phyloP scores from a whole-genome alignment of 441 rosid genomes.

The Corymbia citriodora region DNA sequence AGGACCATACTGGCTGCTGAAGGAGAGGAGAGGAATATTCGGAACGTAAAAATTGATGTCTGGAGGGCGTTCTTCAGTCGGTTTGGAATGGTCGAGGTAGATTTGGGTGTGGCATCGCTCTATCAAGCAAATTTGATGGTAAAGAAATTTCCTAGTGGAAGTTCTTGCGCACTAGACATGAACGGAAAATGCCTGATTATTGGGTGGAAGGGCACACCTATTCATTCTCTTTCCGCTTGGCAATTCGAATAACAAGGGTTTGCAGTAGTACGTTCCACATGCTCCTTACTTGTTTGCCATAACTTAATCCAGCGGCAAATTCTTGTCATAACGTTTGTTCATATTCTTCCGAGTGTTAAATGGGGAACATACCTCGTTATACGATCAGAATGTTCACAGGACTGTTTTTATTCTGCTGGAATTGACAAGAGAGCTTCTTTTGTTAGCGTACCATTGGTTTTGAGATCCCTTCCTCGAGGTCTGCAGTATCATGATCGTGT shows the following conservation, averaged over 20 bases:
- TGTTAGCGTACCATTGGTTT: fast-evolving
- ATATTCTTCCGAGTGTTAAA: background rate
- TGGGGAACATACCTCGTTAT: background rate
- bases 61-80: conserved; percentile 20
- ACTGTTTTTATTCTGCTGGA: background rate
- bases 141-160: conserved; percentile 11
- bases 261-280: fast-evolving
- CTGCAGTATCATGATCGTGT: fast-evolving
- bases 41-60: conserved; percentile 26
- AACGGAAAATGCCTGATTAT: conserved; percentile 20
- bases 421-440: background rate
- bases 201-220: conserved; percentile 39
- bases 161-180: conserved; percentile 15
- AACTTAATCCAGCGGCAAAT: fast-evolving
- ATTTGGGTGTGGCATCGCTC: conserved; percentile 17
- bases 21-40: conserved; percentile 17
- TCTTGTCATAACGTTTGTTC: background rate
- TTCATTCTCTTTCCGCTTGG: conserved; percentile 33
- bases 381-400: fast-evolving
- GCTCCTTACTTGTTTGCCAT: background rate
- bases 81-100: conserved; percentile 14
- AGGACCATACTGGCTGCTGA: conserved; percentile 15
- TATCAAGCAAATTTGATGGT: conserved; percentile 25
- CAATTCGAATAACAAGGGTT: conserved; percentile 4
- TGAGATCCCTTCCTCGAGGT: background rate